These are phyloP conservation scores for Lactifluus hygrophoroides DNA, from an alignment of 768 basidiomycete genomes.

Conservation along the genomic window DNA sequence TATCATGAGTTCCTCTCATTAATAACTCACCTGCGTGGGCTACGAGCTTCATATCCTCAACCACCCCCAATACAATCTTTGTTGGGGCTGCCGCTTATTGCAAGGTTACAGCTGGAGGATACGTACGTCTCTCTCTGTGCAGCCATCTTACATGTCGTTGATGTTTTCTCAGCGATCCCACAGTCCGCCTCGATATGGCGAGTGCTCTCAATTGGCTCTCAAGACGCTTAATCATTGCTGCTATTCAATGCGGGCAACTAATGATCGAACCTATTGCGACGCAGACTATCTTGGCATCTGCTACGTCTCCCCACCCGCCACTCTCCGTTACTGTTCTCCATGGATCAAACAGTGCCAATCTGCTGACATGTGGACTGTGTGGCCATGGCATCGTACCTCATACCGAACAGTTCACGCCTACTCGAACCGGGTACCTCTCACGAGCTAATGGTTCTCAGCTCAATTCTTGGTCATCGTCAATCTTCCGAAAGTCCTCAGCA, in stretches of 20 bases:
- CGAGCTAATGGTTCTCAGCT: slow-evolving; percentile 25
- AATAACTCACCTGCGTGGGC: slow-evolving; percentile 61
- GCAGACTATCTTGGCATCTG: slow-evolving; percentile 48
- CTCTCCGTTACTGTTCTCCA: slow-evolving; percentile 29
- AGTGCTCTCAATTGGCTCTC: slow-evolving; percentile 94
- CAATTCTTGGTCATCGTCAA: slow-evolving; percentile 45
- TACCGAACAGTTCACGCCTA: slow-evolving; percentile 26
- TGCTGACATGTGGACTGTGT: slow-evolving; percentile 73
- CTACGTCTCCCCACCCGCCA: slow-evolving; percentile 30
- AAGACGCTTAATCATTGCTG: slow-evolving; percentile 70
- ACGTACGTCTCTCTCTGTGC: slow-evolving; percentile 52
- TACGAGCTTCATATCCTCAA: slow-evolving; percentile 52
- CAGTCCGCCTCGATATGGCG: slow-evolving; percentile 86
- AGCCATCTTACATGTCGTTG: slow-evolving; percentile 17
- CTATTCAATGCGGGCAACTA: slow-evolving; percentile 82
- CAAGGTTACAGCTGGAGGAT: slow-evolving; percentile 71
- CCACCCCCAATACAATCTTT: slow-evolving; percentile 67
- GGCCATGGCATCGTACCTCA: slow-evolving; percentile 48
- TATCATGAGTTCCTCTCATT: slow-evolving; percentile 78
- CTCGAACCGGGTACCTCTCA: slow-evolving; percentile 27
- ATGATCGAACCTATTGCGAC: slow-evolving; percentile 80
- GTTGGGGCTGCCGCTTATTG: slow-evolving; percentile 69
- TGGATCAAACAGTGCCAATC: slow-evolving; percentile 37
- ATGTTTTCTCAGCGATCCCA: slow-evolving; percentile 62
- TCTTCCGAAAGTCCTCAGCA: slow-evolving; percentile 47